Conservation (phyloP, 352 stramenopile genomes). For the Pythium aquatile region DNA sequence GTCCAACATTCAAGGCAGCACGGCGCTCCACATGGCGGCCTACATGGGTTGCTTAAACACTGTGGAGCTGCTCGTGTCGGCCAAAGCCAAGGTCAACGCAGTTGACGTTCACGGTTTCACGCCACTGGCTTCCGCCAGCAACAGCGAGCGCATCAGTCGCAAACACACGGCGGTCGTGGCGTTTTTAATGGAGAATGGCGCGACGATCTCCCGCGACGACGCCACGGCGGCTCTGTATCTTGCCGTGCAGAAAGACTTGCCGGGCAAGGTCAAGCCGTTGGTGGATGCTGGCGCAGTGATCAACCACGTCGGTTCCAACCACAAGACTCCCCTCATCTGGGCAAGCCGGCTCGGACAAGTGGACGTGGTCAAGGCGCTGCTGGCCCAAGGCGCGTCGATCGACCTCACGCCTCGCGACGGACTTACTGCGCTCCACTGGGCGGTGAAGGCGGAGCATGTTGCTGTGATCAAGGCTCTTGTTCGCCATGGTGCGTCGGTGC, state of each 20-base stretch:
- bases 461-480: not conserved
- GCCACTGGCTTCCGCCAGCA: not conserved
- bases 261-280: too few relatives aligned
- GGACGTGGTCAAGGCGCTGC: too few relatives aligned
- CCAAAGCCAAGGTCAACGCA: not conserved
- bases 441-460: too few relatives aligned
- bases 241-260: too few relatives aligned
- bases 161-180: not conserved
- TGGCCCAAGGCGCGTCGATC: too few relatives aligned
- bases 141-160: not conserved
- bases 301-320: too few relatives aligned
- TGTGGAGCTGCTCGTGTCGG: not conserved
- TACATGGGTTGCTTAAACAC: not conserved
- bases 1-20: not conserved
- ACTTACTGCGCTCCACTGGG: too few relatives aligned
- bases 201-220: not conserved
- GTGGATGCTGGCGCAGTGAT: too few relatives aligned
- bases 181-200: not conserved
- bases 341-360: too few relatives aligned
- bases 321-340: too few relatives aligned
- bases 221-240: too few relatives aligned
- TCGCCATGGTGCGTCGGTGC: not conserved
- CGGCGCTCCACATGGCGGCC: not conserved
- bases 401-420: too few relatives aligned
- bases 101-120: not conserved